phyloP scores from a whole-genome alignment of 495 filamentous ascomycete genomes.

The Tricharina praecox region DNA sequence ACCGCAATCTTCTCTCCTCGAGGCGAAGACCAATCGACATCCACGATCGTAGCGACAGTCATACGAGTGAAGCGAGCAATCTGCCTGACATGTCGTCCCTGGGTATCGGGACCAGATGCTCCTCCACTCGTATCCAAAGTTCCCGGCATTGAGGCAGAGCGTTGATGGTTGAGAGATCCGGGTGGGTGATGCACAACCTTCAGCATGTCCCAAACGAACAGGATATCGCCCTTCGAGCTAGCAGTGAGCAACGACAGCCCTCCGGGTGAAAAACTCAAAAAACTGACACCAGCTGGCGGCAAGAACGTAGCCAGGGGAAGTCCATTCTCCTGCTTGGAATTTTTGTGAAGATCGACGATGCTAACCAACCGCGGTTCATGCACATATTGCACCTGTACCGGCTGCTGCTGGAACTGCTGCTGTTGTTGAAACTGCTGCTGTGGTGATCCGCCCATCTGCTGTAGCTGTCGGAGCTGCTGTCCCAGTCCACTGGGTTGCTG shows the following conservation, averaged over 20 bases:
- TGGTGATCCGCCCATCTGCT: conserved; percentile 18
- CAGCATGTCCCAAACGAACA: conserved; percentile 87
- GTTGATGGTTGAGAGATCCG: conserved; percentile 14
- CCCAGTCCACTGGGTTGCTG: conserved; percentile 22
- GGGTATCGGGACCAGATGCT: conserved; percentile 21
- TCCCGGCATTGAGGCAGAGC: conserved; percentile 9
- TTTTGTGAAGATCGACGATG: conserved; percentile 58
- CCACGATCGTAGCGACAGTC: conserved; percentile 76
- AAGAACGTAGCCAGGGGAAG: conserved; percentile 65
- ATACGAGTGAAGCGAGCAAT: conserved; percentile 73
- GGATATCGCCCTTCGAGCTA: conserved; percentile 79
- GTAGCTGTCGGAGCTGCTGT: conserved; percentile 24
- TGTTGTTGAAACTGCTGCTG: conserved; percentile 14
- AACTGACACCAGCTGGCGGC: conserved; percentile 72
- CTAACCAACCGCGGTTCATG: conserved; percentile 69
- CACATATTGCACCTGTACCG: conserved; percentile 2
- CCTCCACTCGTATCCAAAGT: conserved; percentile 5
- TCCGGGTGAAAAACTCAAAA: conserved; percentile 71
- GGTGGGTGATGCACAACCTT: conserved; percentile 30
- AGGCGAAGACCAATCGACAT: conserved; percentile 73
- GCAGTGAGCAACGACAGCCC: conserved; percentile 74
- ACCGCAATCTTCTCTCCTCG: conserved; percentile 66
- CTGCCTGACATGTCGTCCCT: conserved; percentile 52
- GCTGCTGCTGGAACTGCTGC: conserved; percentile 17
- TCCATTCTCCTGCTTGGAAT: conserved; percentile 25